Evolutionary conservation across 1,284 basidiomycete genomes (phyloP).

Genomic region (Coniferiporia sulphurascens): DNA sequence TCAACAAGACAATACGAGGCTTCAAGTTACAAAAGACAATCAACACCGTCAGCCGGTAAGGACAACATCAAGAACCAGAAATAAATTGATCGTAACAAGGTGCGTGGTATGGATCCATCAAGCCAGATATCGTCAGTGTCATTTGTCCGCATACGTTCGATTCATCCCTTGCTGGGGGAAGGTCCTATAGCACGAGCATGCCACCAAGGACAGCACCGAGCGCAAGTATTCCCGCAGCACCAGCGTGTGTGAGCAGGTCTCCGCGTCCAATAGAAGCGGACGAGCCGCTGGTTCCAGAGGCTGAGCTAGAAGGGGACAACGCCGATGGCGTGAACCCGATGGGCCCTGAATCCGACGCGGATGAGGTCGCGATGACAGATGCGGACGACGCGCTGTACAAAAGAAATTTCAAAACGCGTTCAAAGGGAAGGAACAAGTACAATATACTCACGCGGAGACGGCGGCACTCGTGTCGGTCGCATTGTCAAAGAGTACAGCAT

Average conservation of each 20-base stretch:
- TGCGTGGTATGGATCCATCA: too few species aligned
- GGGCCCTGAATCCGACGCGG: slow-evolving; percentile 13
- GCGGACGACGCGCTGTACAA: slow-evolving; percentile 10
- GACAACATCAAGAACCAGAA: too few species aligned
- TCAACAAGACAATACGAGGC: too few species aligned
- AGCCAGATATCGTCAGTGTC: too few species aligned
- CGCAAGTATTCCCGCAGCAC: neutral
- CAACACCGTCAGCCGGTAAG: too few species aligned
- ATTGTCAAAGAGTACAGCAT: slow-evolving; percentile 56
- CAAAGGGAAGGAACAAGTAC: neutral
- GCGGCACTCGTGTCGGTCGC: slow-evolving; percentile 46
- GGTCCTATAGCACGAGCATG: slow-evolving; percentile 1
- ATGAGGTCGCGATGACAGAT: slow-evolving; percentile 4
- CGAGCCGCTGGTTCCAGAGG: neutral
- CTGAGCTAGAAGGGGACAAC: neutral
- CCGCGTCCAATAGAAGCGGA: neutral
- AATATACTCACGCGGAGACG: slow-evolving; percentile 45
- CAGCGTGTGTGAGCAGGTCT: neutral
- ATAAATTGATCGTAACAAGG: too few species aligned
- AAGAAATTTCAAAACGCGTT: neutral
- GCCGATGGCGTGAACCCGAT: slow-evolving; percentile 14
- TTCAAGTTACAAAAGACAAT: too few species aligned
- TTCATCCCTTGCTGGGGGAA: too few species aligned
- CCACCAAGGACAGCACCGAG: neutral
- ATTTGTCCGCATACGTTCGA: too few species aligned